Evolutionary conservation across 495 filamentous ascomycete genomes (phyloP).

Genomic region (Penicillium flavigenum): DNA sequence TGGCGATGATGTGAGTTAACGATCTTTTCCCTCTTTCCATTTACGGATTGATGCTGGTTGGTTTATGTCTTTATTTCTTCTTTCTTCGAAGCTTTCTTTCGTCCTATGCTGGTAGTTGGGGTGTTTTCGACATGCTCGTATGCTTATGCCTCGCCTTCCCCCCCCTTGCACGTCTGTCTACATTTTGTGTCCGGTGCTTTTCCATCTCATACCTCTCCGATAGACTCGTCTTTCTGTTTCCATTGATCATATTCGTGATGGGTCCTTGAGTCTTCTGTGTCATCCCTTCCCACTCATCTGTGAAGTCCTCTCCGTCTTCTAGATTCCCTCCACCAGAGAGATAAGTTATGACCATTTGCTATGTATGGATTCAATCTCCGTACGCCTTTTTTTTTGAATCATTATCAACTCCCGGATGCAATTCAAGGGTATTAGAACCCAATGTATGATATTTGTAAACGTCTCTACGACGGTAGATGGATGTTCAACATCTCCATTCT

Average conservation of each 20-base stretch:
- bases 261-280: neutral
- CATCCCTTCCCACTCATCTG: neutral
- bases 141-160: constrained; percentile 1
- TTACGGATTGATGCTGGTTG: constrained; percentile 18
- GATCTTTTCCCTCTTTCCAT: constrained; percentile 23
- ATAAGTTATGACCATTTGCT: neutral
- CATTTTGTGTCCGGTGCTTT: neutral
- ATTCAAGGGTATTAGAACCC: neutral
- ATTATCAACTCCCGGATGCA: neutral
- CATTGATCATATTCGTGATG: constrained; percentile 3
- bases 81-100: constrained; percentile 8
- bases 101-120: constrained; percentile 10
- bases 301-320: neutral
- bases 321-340: constrained; percentile 1
- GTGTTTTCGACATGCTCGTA: constrained; percentile 8
- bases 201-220: neutral
- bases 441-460: neutral
- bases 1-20: constrained; percentile 23
- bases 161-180: neutral
- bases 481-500: constrained; percentile 1
- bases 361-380: neutral
- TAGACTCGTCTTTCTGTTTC: constrained; percentile 5
- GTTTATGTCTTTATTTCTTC: constrained; percentile 12
- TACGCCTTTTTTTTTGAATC: neutral
- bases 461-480: neutral